phyloP scores from a whole-genome alignment of 2,329 filamentous ascomycete genomes.

The Basipetospora chlamydospora region DNA sequence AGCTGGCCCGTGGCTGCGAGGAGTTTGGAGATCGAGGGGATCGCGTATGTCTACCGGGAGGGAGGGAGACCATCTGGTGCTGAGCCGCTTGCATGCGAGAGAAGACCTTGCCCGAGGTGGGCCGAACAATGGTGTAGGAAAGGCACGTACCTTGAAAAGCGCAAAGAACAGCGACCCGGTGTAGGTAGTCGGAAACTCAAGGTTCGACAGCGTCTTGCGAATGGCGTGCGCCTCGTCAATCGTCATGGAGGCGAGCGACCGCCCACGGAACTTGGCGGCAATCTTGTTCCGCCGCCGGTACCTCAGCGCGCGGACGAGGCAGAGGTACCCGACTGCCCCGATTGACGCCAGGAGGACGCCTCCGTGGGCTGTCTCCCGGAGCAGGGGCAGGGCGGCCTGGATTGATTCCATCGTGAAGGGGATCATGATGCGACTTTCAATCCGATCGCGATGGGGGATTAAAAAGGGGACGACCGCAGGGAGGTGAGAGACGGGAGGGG shows the following conservation, averaged over 20 bases:
- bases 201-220: constrained; percentile 10
- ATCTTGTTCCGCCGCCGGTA: not conserved
- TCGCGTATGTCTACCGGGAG: constrained; percentile 28
- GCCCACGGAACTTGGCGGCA: too few species aligned
- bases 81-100: not conserved
- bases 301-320: not conserved
- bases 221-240: constrained; percentile 1
- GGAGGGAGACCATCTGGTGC: too few species aligned
- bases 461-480: too few species aligned
- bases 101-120: not conserved
- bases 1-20: constrained; percentile 35
- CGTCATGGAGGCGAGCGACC: constrained; percentile 2
- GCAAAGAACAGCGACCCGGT: constrained; percentile 40
- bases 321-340: not conserved
- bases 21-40: constrained; percentile 35
- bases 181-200: constrained; percentile 41
- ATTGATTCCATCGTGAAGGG: too few species aligned
- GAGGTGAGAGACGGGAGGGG: too few species aligned
- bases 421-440: too few species aligned
- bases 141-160: constrained; percentile 33
- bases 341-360: too few species aligned
- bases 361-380: too few species aligned
- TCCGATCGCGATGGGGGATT: too few species aligned
- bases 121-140: not conserved
- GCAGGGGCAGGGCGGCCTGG: too few species aligned